Evolutionary conservation across 176 grass and related monocot species (phyloP), one percentile per base, ranked within the genome.

Genomic region (Cenchrus purpureus): DNA sequence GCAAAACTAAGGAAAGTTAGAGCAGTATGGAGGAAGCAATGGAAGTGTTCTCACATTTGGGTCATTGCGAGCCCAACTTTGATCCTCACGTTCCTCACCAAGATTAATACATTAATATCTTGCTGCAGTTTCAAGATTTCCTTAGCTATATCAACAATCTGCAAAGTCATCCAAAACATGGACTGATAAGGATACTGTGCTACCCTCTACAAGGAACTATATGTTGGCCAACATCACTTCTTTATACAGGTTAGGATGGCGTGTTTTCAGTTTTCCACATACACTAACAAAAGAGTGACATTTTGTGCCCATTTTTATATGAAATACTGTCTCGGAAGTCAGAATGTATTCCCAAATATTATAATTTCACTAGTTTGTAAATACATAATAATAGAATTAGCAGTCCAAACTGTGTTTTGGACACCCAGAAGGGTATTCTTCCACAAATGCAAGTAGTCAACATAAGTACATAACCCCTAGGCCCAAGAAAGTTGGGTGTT

Each of bases 31-130:
- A 53, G 63, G 25, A 73, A 77, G 50, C 20, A 61, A 68, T 11
- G 59, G 31, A 74, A 91, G n/a, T 63, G 7, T 54, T 65, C 88
- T 90, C 82, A 94, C 94, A 79, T 91, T 88, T 82, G 89, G 61
- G 57, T 97, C 91, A 79, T 17, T 84, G 68, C 13, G 79, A 65
- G 45, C 59, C 94, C 91, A 97, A 64, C 1, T 90, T 88, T 93
- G 82, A 82, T 97, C 94, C 85, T 97, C 91, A 11, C 82, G 87
- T 76, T 97, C 94, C 83, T 94, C 94, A 40, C 82, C 87, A 68
- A 79, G 50, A 91, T 60, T 87, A 94, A 89, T 50, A 67, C 31
- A 42, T 87, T 91, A 89, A 97, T 88, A 58, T 91, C 76, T 81
- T 86, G 85, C 79, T 97, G 91, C 28, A 97, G 87, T 76, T 94